These are phyloP conservation scores for Penicillium sp. DNA, from an alignment of 2,329 filamentous ascomycete species.

Conservation along the genomic window DNA sequence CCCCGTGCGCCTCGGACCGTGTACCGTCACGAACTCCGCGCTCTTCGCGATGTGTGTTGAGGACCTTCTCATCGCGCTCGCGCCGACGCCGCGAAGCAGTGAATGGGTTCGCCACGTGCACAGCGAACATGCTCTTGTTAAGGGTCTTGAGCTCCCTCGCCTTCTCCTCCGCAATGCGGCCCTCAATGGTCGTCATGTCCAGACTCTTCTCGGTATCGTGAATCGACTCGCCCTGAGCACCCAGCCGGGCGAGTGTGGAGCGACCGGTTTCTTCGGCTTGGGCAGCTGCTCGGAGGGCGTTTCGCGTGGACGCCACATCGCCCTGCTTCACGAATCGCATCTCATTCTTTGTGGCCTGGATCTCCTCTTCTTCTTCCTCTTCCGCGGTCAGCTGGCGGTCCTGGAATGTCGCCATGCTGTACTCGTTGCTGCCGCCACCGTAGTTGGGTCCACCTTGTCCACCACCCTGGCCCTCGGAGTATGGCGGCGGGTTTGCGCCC, in stretches of 20 bases:
- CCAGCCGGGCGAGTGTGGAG: slow-evolving; percentile 71
- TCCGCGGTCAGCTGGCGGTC: slow-evolving; percentile 80
- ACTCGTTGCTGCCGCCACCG: slow-evolving; percentile 38
- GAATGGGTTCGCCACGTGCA: slow-evolving; percentile 77
- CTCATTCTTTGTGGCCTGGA: slow-evolving; percentile 71
- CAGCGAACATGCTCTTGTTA: slow-evolving; percentile 88
- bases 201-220: slow-evolving; percentile 82
- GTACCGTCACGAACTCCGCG: slow-evolving; percentile 60
- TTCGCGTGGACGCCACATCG: slow-evolving; percentile 71
- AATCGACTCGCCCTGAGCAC: slow-evolving; percentile 76
- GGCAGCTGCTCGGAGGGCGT: slow-evolving; percentile 67
- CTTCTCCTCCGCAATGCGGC: slow-evolving; percentile 74
- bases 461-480: slow-evolving; percentile 26
- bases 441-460: slow-evolving; percentile 24
- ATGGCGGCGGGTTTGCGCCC: slow-evolving; percentile 35
- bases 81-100: slow-evolving; percentile 67
- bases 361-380: slow-evolving; percentile 72
- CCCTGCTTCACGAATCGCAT: slow-evolving; percentile 76
- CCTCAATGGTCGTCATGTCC: slow-evolving; percentile 75
- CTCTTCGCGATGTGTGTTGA: slow-evolving; percentile 65
- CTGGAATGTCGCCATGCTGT: slow-evolving; percentile 54
- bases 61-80: slow-evolving; percentile 67
- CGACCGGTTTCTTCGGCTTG: slow-evolving; percentile 72
- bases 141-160: slow-evolving; percentile 80
- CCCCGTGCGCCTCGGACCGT: slow-evolving; percentile 54